Base-by-base conservation (phyloP, 2,329 filamentous ascomycete genomes). In the Fusarium drepaniforme region DNA sequence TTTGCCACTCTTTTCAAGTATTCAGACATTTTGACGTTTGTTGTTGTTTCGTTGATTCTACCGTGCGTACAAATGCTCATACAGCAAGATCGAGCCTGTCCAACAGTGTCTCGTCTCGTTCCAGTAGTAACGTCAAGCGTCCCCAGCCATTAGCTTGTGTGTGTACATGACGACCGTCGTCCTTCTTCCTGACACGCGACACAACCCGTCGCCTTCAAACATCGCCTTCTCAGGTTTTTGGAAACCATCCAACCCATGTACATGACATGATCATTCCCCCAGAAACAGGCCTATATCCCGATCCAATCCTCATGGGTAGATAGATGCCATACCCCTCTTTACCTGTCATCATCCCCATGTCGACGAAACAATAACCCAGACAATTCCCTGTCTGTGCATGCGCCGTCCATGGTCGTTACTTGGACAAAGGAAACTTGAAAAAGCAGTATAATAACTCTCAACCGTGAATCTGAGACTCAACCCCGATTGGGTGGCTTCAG, bases 351-450 rank as follows among this genome's bases (percentile, higher is more conserved):
- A 51, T 72, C 70, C 62, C 64, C 68, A 59, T 72, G 71, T 75
- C 44, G 71, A 74, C 71, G 70, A 79, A 71, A 68, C 56, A 64
- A 70, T 66, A 73, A 71, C 66, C 62, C 71, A 73, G 72, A 67
- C 71, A 69, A 65, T 70, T 62, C 49, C 62, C 66, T 61, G 62
- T 67, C 72, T 78, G 71, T 76, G 71, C 67, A 66, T 76, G 73
- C 77, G 77, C 77, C 77, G 56, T 65, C 75, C 76, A 74, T 79
- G 72, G 71, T 78, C 77, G 65, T 79, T 76, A 78, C 71, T 67
- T 66, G 73, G 66, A 79, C 73, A 79, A 76, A 79, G 68, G 75
- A 75, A 78, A 77, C 69, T 73, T 66, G 65, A 76, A 71, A 73
- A 61, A 72, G 65, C 72, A 71, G 67, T 75, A 67, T 72, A 77